These are phyloP conservation scores for Pilasporangium apinafurcum DNA, from an alignment of 352 stramenopile species.

Conservation along the genomic window DNA sequence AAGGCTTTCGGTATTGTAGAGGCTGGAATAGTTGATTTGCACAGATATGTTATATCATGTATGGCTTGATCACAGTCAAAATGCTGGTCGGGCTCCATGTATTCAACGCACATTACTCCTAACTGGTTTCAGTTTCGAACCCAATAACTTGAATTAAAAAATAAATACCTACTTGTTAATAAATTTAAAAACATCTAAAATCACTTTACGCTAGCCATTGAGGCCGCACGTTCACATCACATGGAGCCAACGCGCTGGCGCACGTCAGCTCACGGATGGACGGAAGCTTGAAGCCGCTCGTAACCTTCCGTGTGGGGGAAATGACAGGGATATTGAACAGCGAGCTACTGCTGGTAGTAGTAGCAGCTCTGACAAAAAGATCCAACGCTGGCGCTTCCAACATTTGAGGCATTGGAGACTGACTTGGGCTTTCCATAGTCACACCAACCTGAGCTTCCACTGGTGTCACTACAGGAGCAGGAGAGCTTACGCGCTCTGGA, in stretches of 20 bases:
- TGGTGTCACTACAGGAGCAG: not conserved
- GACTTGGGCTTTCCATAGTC: not conserved
- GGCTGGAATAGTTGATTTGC: no score
- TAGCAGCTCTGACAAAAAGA: conserved; percentile 6
- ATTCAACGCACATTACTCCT: not conserved
- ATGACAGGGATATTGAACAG: conserved; percentile 25
- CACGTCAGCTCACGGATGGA: conserved; percentile 48
- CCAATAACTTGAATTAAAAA: no score
- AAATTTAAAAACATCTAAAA: no score
- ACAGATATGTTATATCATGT: no score
- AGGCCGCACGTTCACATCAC: not conserved
- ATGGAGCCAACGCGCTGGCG: conserved; percentile 13
- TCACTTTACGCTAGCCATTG: conserved; percentile 33
- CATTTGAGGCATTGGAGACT: not conserved
- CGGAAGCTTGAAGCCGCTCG: conserved; percentile 40
- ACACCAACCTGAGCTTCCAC: not conserved
- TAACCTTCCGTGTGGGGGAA: conserved; percentile 31
- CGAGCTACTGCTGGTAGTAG: conserved; percentile 3
- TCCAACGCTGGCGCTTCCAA: conserved; percentile 7
- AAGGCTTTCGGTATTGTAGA: no score
- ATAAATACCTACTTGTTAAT: conserved; percentile 1
- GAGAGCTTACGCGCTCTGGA: not conserved
- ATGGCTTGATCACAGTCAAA: no score
- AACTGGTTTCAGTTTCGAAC: no score
- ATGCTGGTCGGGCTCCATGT: no score